These are phyloP conservation scores for Aspergillus phoenicis DNA, from an alignment of 2,329 filamentous ascomycete genomes.

Conservation along the genomic window DNA sequence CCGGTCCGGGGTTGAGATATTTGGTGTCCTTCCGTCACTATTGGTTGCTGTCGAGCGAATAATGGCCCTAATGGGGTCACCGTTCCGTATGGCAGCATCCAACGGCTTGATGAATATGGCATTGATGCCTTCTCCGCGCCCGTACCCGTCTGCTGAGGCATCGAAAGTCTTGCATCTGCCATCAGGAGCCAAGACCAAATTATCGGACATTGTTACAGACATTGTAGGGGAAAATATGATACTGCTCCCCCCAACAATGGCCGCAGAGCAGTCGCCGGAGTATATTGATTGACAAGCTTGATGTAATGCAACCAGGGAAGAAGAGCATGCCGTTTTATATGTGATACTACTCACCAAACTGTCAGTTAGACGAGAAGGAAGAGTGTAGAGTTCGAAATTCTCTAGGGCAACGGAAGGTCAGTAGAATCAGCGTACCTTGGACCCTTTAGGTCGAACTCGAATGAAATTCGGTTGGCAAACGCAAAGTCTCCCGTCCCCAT, in stretches of 20 bases:
- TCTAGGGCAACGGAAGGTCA: background rate
- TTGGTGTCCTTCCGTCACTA: slow-evolving; percentile 25
- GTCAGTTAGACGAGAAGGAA: background rate
- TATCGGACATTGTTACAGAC: slow-evolving; percentile 30
- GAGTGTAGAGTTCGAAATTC: slow-evolving; percentile 8
- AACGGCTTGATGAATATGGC: slow-evolving; percentile 37
- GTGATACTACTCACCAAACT: slow-evolving; percentile 20
- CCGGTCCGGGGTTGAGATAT: background rate
- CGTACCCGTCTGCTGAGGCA: slow-evolving; percentile 36
- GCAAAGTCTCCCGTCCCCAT: slow-evolving; percentile 22
- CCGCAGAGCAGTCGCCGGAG: slow-evolving; percentile 20
- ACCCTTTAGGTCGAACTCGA: slow-evolving; percentile 26
- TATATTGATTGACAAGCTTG: slow-evolving; percentile 29
- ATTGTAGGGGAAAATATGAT: slow-evolving; percentile 36
- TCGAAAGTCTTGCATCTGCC: slow-evolving; percentile 34
- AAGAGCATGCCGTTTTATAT: slow-evolving; percentile 43
- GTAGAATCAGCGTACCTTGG: slow-evolving; percentile 18
- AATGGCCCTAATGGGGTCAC: slow-evolving; percentile 34
- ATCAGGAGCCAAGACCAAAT: slow-evolving; percentile 38
- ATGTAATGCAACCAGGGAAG: slow-evolving; percentile 36
- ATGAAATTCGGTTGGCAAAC: slow-evolving; percentile 29
- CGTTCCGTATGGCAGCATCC: slow-evolving; percentile 31
- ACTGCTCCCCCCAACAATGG: slow-evolving; percentile 40
- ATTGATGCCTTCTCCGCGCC: slow-evolving; percentile 36
- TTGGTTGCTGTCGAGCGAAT: slow-evolving; percentile 30